Evolutionary conservation across 371 early-diverging fungal species (phyloP).

Genomic region (Caulochytrium protostelioides): DNA sequence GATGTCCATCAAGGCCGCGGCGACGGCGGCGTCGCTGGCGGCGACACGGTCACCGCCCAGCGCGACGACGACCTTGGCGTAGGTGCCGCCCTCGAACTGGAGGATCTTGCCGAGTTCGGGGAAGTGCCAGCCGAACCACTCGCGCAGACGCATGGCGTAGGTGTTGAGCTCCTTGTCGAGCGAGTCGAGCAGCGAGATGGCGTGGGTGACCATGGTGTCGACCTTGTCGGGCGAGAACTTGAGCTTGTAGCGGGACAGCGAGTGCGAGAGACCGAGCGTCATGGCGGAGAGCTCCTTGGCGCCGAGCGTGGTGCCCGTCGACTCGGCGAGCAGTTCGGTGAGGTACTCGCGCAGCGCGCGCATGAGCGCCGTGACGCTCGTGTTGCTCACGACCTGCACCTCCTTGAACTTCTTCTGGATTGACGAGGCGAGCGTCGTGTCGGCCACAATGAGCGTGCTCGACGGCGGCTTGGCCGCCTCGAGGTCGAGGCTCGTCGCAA

Average conservation of each 20-base stretch:
- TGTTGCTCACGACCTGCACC: slow-evolving; percentile 49
- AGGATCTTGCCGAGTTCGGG: slow-evolving; percentile 92
- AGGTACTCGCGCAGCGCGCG: slow-evolving; percentile 81
- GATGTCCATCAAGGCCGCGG: too few relatives aligned
- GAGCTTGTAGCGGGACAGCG: slow-evolving; percentile 91
- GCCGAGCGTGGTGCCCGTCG: slow-evolving; percentile 75
- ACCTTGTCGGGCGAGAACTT: slow-evolving; percentile 86
- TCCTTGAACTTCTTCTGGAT: slow-evolving; percentile 59
- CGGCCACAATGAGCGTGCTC: slow-evolving; percentile 66
- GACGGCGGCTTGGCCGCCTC: slow-evolving; percentile 42
- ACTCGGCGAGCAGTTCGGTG: slow-evolving; percentile 63
- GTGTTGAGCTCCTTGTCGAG: slow-evolving; percentile 88
- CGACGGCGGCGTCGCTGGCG: too few relatives aligned
- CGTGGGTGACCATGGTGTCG: slow-evolving; percentile 87
- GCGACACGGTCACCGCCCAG: slow-evolving; percentile 73
- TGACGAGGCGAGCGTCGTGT: slow-evolving; percentile 72
- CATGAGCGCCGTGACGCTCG: slow-evolving; percentile 58
- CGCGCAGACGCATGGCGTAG: slow-evolving; percentile 73
- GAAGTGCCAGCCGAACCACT: slow-evolving; percentile 98
- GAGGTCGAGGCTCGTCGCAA: too few relatives aligned
- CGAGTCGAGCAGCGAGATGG: slow-evolving; percentile 72
- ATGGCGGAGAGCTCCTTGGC: too few relatives aligned
- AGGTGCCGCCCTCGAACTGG: slow-evolving; percentile 71
- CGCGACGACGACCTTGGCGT: slow-evolving; percentile 66
- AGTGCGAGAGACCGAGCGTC: slow-evolving; percentile 91